Evolutionary conservation across 768 basidiomycete genomes (phyloP).

Genomic region (Amanita muscaria): DNA sequence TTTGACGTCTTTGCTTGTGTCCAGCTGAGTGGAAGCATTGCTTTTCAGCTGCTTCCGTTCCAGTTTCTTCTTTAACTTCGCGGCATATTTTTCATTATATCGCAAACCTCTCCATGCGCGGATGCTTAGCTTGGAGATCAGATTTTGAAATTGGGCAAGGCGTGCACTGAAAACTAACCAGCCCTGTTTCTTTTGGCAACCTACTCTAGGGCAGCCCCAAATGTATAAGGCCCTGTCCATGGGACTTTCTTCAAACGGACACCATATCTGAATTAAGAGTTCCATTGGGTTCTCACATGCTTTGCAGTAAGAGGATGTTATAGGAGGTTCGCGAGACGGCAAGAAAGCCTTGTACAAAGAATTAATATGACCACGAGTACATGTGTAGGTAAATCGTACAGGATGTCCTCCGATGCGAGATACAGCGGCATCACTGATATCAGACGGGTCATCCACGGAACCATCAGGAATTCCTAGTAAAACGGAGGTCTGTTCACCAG

Average conservation of each 20-base stretch:
- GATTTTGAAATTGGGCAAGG: not conserved
- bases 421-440: slow-evolving; percentile 69
- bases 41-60: slow-evolving; percentile 30
- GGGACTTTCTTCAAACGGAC: slow-evolving; percentile 77
- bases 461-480: slow-evolving; percentile 80
- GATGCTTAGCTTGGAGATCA: slow-evolving; percentile 35
- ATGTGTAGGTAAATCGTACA: slow-evolving; percentile 64
- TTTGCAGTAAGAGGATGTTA: slow-evolving; percentile 62
- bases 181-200: slow-evolving; percentile 69
- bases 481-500: slow-evolving; percentile 62
- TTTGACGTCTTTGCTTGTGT: slow-evolving; percentile 26
- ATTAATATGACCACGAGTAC: slow-evolving; percentile 41
- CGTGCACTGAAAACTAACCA: slow-evolving; percentile 47
- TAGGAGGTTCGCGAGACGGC: slow-evolving; percentile 49
- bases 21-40: slow-evolving; percentile 24
- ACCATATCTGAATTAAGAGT: slow-evolving; percentile 82
- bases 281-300: slow-evolving; percentile 69
- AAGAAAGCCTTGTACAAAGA: slow-evolving; percentile 60
- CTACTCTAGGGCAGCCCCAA: slow-evolving; percentile 66
- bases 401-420: slow-evolving; percentile 87
- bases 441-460: slow-evolving; percentile 41
- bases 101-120: slow-evolving; percentile 76
- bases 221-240: slow-evolving; percentile 81
- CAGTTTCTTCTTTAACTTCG: slow-evolving; percentile 54
- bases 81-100: slow-evolving; percentile 67